Percentiles rank a stretch among this genome's conserved stretches.
phyloP scores from a whole-genome alignment of 2,329 filamentous ascomycete species.

The Verticillium tricorpus region DNA sequence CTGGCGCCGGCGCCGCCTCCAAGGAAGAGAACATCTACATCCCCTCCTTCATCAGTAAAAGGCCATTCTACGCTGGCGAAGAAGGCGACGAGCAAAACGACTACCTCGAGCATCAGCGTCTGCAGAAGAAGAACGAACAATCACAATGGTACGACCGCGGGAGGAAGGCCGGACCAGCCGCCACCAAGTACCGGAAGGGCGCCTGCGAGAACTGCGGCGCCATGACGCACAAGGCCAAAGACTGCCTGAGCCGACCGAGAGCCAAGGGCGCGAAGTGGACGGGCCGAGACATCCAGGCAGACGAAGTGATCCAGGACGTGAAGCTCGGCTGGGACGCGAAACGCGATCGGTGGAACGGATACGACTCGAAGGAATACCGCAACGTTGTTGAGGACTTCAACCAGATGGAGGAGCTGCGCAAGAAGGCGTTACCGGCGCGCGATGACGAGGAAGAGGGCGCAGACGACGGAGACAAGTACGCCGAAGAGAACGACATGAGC shows the following conservation, averaged over 20 bases:
- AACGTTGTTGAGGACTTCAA: conserved; percentile 87
- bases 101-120: conserved; percentile 94
- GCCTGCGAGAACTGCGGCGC: conserved; percentile 98
- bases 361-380: conserved; percentile 81
- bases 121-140: conserved; percentile 69
- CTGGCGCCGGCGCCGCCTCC: conserved; percentile 31
- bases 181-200: conserved; percentile 96
- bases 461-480: conserved; percentile 69
- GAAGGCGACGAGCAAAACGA: conserved; percentile 68
- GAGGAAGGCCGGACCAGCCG: conserved; percentile 76
- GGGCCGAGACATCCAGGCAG: conserved; percentile 87
- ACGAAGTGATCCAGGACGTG: conserved; percentile 82
- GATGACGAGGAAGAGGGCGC: conserved; percentile 45
- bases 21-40: conserved; percentile 99
- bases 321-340: conserved; percentile 95
- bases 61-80: conserved; percentile 87
- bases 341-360: conserved; percentile 97
- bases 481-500: conserved; percentile 95
- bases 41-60: conserved; percentile 94
- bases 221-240: conserved; percentile 93
- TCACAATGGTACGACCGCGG: conserved; percentile 93
- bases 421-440: conserved; percentile 42
- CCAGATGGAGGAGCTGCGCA: conserved; percentile 72
- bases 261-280: conserved; percentile 91
- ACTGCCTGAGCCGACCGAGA: conserved; percentile 83